Evolutionary conservation across 2,329 filamentous ascomycete genomes (phyloP), one percentile per base, ranked within the genome.

Genomic region (Chrysoporthe puriensis): DNA sequence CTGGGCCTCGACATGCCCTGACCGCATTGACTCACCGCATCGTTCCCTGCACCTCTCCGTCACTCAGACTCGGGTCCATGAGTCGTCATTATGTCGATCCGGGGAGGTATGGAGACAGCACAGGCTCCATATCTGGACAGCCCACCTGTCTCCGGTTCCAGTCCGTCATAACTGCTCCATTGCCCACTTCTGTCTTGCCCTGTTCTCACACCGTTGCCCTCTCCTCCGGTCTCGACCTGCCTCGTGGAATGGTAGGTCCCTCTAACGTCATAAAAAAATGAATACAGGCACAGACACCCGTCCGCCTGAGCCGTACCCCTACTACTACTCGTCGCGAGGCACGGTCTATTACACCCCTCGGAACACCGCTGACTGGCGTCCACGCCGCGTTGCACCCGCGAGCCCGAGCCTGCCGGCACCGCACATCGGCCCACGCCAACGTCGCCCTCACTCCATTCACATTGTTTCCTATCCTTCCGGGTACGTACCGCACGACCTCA

Each of bases 401-500:
- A 64, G 69, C n/a, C 74, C 74, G 46, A 68, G 67, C 42, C 76
- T 78, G 71, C 81, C 75, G 68, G 76, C 72, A 60, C 80, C 77
- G 66, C 78, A 81, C 71, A 86, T 85, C 74, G 81, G 82, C 73
- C 81, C 80, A 66, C 82, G 85, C 71, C 81, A 77, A 68, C 81
- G 84, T 71, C 79, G 85, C 73, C 85, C 84, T 56, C 84, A 86
- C 72, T 85, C 84, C 54, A 87, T 88, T 69, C 83, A 85, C 74
- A 86, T 87, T 68, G 80, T 79, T 68, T 82, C 80, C 66, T 85
- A 82, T 70, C 81, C 76, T 56, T 66, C 81, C 69, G 75, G 83
- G 40, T 81, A 78, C 59, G 72, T 81, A 3, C 80, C 79, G 2
- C 74, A 75, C 68, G 80, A 82, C 56, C 72, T 80, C 16, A 72